phyloP scores from a whole-genome alignment of 768 basidiomycete genomes.

The Pisolithus marmoratus region DNA sequence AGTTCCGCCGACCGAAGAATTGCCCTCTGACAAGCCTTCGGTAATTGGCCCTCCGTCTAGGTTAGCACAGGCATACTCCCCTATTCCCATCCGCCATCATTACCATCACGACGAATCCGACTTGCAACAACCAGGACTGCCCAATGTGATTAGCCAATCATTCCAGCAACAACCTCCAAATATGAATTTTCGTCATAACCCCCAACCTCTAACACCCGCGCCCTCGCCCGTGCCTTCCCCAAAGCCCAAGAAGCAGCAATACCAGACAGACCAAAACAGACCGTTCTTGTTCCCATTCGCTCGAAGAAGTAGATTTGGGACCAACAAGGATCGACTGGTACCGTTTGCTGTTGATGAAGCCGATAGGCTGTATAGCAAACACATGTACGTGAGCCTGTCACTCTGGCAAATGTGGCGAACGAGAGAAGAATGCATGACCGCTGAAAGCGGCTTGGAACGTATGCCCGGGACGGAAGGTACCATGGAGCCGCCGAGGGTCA shows the following conservation, averaged over 20 bases:
- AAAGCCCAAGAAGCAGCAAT: conserved; percentile 97
- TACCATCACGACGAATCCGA: conserved; percentile 84
- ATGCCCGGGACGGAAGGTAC: conserved; percentile 65
- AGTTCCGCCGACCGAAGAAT: conserved; percentile 41
- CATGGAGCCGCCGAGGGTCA: conserved; percentile 46
- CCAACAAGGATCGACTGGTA: conserved; percentile 61
- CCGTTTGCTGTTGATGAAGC: conserved; percentile 97
- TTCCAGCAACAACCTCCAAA: conserved; percentile 31
- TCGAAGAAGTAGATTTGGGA: conserved; percentile 42
- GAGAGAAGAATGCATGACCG: conserved; percentile 90
- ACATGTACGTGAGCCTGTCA: conserved; percentile 86
- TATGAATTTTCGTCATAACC: conserved; percentile 31
- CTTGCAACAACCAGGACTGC: conserved; percentile 36
- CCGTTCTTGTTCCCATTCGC: conserved; percentile 98
- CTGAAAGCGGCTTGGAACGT: conserved; percentile 85
- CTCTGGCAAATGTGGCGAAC: conserved; percentile 94
- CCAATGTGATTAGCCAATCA: conserved; percentile 28
- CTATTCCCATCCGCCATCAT: conserved; percentile 90
- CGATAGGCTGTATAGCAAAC: conserved; percentile 79
- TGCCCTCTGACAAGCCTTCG: conserved; percentile 21
- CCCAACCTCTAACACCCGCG: conserved; percentile 83
- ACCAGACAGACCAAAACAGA: conserved; percentile 90
- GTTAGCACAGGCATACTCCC: conserved; percentile 86
- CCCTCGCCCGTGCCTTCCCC: conserved; percentile 80
- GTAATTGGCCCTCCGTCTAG: conserved; percentile 45